Percentiles rank a stretch among this genome's conserved stretches.
These are phyloP conservation scores for Amaranthus cruentus DNA, from an alignment of 148 eudicot genomes.

Conservation along the genomic window DNA sequence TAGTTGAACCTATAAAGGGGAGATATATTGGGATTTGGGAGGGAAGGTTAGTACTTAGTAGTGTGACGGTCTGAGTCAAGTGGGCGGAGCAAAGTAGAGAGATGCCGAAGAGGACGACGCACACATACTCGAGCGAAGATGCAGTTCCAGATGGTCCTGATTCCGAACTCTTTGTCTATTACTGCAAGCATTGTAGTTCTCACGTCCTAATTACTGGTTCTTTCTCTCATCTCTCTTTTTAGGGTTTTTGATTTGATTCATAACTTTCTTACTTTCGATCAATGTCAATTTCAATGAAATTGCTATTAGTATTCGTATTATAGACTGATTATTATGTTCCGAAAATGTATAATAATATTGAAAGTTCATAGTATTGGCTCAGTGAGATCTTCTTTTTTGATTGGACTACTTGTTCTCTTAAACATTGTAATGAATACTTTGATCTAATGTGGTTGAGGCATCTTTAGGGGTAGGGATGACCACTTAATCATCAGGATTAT, in stretches of 20 bases:
- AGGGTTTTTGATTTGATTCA: background rate
- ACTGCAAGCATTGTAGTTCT: slow-evolving; percentile 91
- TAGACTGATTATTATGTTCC: no score
- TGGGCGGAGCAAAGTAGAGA: slow-evolving; percentile 3
- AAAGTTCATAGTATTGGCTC: no score
- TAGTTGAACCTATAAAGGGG: background rate
- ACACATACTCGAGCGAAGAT: slow-evolving; percentile 97
- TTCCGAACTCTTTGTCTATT: slow-evolving; percentile 92
- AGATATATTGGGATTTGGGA: slow-evolving; percentile 22
- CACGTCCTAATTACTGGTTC: slow-evolving; percentile 96
- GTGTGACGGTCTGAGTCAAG: background rate
- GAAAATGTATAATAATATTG: no score
- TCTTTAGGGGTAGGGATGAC: no score
- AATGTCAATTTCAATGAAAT: no score
- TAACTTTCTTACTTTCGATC: no score
- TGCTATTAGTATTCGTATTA: no score
- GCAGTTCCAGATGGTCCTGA: slow-evolving; percentile 77
- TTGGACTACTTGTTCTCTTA: no score
- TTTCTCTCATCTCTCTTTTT: background rate
- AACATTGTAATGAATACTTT: no score
- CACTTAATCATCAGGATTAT: no score
- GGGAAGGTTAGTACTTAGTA: background rate
- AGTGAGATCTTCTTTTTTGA: no score
- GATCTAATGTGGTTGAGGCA: no score
- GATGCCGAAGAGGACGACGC: slow-evolving; percentile 99